Base-by-base conservation (phyloP, 176 grass and related monocot genomes). In the Eragrostis nindensis region DNA sequence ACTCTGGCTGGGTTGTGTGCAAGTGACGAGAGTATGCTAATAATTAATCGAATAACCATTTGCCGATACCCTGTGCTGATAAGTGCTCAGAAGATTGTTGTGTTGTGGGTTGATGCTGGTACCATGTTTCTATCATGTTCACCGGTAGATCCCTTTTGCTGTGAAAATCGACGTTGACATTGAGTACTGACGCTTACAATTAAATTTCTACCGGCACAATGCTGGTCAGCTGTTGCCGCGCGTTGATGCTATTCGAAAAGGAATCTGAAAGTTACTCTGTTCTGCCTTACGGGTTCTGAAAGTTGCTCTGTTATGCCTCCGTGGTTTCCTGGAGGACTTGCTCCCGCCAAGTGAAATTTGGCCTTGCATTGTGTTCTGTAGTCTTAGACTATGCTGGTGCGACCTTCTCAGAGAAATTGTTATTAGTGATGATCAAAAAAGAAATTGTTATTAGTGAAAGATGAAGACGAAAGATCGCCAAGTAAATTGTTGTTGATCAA, bases 1-100 rank as follows among this genome's bases (percentile, higher is more conserved):
- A 78, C 66, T 88, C 21, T 66, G 57, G 65, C 8, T 76, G 57
- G 71, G 45, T 41, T 57, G 52, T 81, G 48, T 74, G 61, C 66
- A 17, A 56, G 52, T 84, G 53, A 80, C 32, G 36, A 36, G 5
- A 79, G 55, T 67, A 68, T 80, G 62, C 75, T 69, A 88, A 83
- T 84, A 80, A 84, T 32, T 84, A 60, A 77, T 25, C 29, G 47
- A 55, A 78, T 55, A 48, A 22, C 27, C 56, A 4, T 40, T 65
- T 63, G 22, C 18, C 3, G 16, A 70, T 77, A 25, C 46, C 10
- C 1, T 68, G 22, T 44, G 9, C 27, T 53, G 69, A 21, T 5
- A 36, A 46, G 11, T n/a, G 60, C 30, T 86, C 5, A 17, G 39
- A 17, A 3, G 36, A n/a, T 65, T 62, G 4, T 63, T 50, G 3